Evolutionary conservation across 495 filamentous ascomycete genomes (phyloP), one percentile per base, ranked within the genome.

Genomic region (Penicillium goetzii): DNA sequence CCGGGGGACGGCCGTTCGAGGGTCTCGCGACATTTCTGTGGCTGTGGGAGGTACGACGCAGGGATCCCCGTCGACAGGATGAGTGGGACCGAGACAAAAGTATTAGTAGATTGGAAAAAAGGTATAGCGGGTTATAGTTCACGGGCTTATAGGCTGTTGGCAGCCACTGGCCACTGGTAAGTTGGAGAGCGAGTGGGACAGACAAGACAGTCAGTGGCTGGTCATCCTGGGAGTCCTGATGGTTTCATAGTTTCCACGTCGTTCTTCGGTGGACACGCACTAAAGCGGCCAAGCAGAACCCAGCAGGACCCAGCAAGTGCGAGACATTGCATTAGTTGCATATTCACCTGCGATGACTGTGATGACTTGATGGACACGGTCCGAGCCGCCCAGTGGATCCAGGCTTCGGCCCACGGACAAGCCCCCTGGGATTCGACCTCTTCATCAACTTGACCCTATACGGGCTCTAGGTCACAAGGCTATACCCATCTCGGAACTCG

Each of bases 301-400:
- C 1, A 6, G 40, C 15, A 45, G 19, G 19, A 23, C 19, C 38
- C 41, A 45, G 41, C 19, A 45, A 21, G 7, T 10, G 9, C 19
- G 19, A n/a, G 43, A 1, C n/a, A 23, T 47, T 47, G 43, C 43
- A 25, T 47, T 47, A 47, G 21, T 14, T 47, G 9, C 19, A 17
- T 41, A 17, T 40, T 40, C 17, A 3, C 19, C 21, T 47, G 43
- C 43, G 41, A 43, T 47, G 19, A 47, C 43, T 25, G 43, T 47
- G 43, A 47, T 49, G 19, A 41, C n/a, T 32, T 32, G 64, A 66
- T 62, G 56, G 60, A 49, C 63, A 70, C 70, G 65, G 67, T 72
- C 67, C 68, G 68, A 70, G 68, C 68, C 68, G 65, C 40, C 58
- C 58, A 60, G 63, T 61, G 57, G 55, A 57, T 57, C 55, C 36